These are phyloP conservation scores for Gloeopeniophorella convolvens DNA, from an alignment of 768 basidiomycete species.

Conservation along the genomic window DNA sequence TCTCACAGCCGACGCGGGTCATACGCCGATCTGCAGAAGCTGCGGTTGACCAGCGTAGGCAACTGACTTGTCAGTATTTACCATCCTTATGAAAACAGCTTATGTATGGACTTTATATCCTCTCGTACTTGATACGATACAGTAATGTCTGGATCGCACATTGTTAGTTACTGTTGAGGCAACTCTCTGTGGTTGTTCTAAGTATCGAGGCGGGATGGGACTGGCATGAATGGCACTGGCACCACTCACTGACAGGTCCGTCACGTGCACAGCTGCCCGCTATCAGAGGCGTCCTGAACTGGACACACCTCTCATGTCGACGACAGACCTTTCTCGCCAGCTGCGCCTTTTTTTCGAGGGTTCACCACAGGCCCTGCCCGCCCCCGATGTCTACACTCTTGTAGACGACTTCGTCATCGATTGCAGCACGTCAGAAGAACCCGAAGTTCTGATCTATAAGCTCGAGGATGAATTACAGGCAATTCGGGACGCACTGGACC, in stretches of 20 bases:
- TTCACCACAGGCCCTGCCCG: slow-evolving; percentile 43
- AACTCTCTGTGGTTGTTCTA: no score
- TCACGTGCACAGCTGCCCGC: neutral
- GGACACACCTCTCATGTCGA: slow-evolving; percentile 30
- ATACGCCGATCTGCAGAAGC: slow-evolving; percentile 72
- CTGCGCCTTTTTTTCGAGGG: slow-evolving; percentile 53
- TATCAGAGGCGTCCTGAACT: neutral
- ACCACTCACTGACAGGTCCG: no score
- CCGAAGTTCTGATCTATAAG: slow-evolving; percentile 37
- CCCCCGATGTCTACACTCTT: slow-evolving; percentile 41
- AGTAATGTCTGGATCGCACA: no score
- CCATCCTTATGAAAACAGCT: no score
- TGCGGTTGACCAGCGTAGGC: slow-evolving; percentile 32
- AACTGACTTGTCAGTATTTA: no score
- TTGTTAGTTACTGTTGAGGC: no score
- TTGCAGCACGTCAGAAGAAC: slow-evolving; percentile 41
- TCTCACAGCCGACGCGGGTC: slow-evolving; percentile 53
- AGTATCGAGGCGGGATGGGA: no score
- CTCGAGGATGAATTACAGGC: slow-evolving; percentile 64
- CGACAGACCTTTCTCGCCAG: slow-evolving; percentile 40
- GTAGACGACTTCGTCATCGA: slow-evolving; percentile 53
- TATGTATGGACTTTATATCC: neutral
- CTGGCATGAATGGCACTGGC: no score
- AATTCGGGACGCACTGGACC: slow-evolving; percentile 57
- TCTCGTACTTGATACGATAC: no score